Evolutionary conservation across 371 early-diverging fungal genomes (phyloP).

Genomic region (Mucor mucedo): DNA sequence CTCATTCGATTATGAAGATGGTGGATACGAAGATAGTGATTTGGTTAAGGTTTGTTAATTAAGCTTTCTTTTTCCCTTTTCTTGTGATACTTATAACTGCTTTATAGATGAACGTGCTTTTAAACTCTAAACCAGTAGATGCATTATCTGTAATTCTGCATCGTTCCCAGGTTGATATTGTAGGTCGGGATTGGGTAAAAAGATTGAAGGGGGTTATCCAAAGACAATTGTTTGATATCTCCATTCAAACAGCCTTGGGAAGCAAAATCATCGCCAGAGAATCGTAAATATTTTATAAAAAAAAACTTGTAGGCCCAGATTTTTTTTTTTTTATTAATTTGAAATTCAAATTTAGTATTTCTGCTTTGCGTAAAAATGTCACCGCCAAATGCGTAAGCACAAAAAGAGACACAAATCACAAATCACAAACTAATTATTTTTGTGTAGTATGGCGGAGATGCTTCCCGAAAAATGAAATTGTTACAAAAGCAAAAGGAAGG

Average conservation of each 20-base stretch:
- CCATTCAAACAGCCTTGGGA: constrained; percentile 88
- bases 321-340: not conserved
- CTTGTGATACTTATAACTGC: constrained; percentile 30
- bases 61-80: not conserved
- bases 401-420: not conserved
- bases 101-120: constrained; percentile 78
- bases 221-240: constrained; percentile 91
- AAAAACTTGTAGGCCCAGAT: too few species aligned
- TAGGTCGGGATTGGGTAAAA: constrained; percentile 84
- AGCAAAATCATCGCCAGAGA: constrained; percentile 90
- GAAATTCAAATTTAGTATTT: constrained; percentile 49
- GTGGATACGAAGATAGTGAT: constrained; percentile 87
- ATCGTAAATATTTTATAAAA: constrained; percentile 52
- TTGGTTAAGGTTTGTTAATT: constrained; percentile 79
- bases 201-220: constrained; percentile 83
- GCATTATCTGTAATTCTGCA: constrained; percentile 91
- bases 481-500: constrained; percentile 90
- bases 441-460: constrained; percentile 87
- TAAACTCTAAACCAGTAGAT: constrained; percentile 93
- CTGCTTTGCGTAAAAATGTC: constrained; percentile 90
- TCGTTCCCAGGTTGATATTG: constrained; percentile 68
- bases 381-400: constrained; percentile 89
- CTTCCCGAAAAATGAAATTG: constrained; percentile 92
- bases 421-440: not conserved
- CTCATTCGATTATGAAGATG: constrained; percentile 95